Evolutionary conservation across 2,329 filamentous ascomycete genomes (phyloP).

Genomic region (Scedosporium dehoogii): DNA sequence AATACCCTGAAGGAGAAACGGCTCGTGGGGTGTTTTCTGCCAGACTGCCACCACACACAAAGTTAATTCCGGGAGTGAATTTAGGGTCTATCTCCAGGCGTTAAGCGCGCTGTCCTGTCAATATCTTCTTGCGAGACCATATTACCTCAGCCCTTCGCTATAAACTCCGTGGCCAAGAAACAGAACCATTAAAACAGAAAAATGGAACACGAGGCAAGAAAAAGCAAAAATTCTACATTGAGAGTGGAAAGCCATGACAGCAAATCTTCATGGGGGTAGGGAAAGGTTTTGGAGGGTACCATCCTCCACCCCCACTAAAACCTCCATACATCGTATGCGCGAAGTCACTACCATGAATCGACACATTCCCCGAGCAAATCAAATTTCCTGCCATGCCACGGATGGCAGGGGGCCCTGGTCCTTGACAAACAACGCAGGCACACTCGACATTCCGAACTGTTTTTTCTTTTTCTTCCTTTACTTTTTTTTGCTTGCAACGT

Average conservation of each 20-base stretch:
- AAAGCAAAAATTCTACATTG: background rate
- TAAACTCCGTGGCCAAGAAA: background rate
- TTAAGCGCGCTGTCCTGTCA: background rate
- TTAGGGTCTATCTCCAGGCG: background rate
- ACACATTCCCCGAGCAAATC: background rate
- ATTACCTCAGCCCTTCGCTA: background rate
- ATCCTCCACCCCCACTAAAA: background rate
- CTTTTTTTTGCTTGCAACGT: no score
- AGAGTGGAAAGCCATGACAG: background rate
- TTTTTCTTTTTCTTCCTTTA: no score
- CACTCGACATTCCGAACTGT: no score
- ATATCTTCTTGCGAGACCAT: background rate
- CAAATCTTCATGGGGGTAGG: background rate
- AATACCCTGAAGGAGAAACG: no score
- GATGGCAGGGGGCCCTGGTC: background rate
- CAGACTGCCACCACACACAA: background rate
- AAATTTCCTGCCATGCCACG: background rate
- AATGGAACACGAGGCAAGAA: background rate
- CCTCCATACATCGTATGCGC: background rate
- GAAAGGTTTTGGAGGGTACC: background rate
- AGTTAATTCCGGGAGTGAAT: background rate
- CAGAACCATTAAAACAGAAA: background rate
- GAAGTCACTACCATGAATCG: background rate
- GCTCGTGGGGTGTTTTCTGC: no score
- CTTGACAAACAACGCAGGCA: no score